Conservation (phyloP, 352 stramenopile genomes). For the Ophiocytium majus region DNA sequence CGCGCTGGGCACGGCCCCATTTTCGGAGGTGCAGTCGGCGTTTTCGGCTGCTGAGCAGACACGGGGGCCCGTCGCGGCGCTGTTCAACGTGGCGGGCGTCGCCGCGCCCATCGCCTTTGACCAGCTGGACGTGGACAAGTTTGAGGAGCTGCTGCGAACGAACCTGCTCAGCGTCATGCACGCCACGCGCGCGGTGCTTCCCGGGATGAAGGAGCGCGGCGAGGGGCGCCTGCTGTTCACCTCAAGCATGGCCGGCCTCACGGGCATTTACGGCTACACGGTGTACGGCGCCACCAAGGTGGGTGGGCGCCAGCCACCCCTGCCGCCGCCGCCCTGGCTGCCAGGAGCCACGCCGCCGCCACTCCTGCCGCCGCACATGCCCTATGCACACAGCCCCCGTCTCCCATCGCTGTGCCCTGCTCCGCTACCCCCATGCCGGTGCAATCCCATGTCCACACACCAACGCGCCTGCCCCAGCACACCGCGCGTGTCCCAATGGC, state of each 20-base stretch:
- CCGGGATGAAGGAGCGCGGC: conserved; percentile 62
- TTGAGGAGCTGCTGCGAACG: conserved; percentile 61
- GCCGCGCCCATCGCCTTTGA: conserved; percentile 62
- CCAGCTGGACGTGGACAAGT: conserved; percentile 58
- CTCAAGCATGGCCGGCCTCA: conserved; percentile 52
- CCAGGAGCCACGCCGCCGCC: no score
- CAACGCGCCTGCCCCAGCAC: no score
- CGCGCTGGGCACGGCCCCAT: background rate
- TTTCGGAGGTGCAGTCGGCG: background rate
- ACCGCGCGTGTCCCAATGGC: no score
- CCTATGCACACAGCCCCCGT: no score
- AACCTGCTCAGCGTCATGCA: conserved; percentile 69
- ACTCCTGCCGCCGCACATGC: no score
- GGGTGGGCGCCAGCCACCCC: background rate
- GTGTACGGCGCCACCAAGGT: conserved; percentile 77
- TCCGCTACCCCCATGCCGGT: no score
- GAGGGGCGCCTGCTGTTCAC: conserved; percentile 56
- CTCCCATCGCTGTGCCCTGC: no score
- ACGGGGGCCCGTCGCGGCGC: background rate
- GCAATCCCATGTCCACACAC: no score
- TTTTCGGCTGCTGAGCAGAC: background rate
- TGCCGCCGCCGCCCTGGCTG: no score
- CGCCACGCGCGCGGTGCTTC: conserved; percentile 64
- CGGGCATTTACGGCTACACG: conserved; percentile 76
- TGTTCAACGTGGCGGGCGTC: conserved; percentile 11